Base-by-base conservation (phyloP, 2,329 filamentous ascomycete species). In the Elsinoe australis region DNA sequence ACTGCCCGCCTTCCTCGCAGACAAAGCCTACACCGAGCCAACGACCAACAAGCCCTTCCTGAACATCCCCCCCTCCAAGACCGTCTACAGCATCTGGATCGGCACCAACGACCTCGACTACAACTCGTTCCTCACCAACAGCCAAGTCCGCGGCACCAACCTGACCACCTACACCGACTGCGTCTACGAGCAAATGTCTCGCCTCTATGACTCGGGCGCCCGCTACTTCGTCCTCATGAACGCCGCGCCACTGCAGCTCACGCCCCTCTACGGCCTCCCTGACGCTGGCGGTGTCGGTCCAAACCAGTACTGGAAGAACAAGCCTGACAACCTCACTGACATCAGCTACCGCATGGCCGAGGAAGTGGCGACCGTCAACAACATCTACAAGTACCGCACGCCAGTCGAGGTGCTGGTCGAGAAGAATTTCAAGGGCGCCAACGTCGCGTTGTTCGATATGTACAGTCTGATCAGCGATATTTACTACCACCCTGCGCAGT, bases 101-200 rank as follows among this genome's bases (percentile, higher is more conserved):
- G 85, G 85, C 2, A 88, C 84, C 18, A 90, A 90, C 59, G 85
- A 92, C 58, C 68, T 90, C 7, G 84, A 85, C 17, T 71, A 70
- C 49, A 64, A 71, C 45, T 82, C 75, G 6, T 83, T 88, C 59
- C 62, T 89, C 24, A 78, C 74, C 3, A 82, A 87, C 59, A 71
- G 70, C 18, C 80, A 87, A 59, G 63, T 73, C 3, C 56, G 67
- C 0, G 75, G 73, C 9, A 79, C 78, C 18, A 81, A 76, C 1
- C 71, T 88, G 4, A 68, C 72, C 1, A 74, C 81, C 58, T 87
- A 82, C 58, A 71, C 80, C 2, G 75, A 82, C 53, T 89, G 85
- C 59, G 69, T 87, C 1, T 87, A 81, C 68, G 60, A 69, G 5
- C 71, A 75, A 1, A 73, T 87, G 41, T 76, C 82, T 53, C 61